Base-by-base conservation (phyloP, 2,329 filamentous ascomycete species). In the Botrytis tulipae region DNA sequence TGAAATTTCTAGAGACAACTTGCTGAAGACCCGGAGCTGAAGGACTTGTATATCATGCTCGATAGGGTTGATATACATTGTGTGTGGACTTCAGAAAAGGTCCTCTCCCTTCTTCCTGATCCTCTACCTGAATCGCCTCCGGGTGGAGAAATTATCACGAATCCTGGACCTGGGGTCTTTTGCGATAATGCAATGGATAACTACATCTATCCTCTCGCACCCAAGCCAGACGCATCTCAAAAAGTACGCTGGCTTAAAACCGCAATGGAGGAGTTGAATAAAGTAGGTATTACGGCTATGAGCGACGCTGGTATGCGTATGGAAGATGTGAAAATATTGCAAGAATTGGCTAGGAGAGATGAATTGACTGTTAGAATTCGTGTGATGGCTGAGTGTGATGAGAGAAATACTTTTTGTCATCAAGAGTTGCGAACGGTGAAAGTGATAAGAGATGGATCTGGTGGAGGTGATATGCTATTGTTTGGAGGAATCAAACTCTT, bases 11-110 rank as follows among this genome's bases (percentile, higher is more conserved):
- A 80, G 79, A 83, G 83, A 70, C 87, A 91, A 74, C 83, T 93
- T 0, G 85, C 86, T 18, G 82, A 84, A 57, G 87, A 89, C 62
- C 81, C 84, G 37, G 77, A 81, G 1, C 85, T 93, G 61, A 83
- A 82, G 60, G 85, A 86, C 48, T 82, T 88, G 51, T 92, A 89
- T 79, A 86, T 92, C 74, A 91, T 92, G 89, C 85, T 93, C 4
- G 90, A 92, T 78, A 87, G 91, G 22, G 87, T 92, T 12, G 91
- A 93, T 77, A 88, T 90, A 6, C 91, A 93, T 80, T 93, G 91
- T 80, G 85, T 89, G 42, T 92, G 90, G 88, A 90, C 92, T 4
- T 92, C 90, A 0, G 83, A 88, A 40, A 85, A 89, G 29, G 88
- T 93, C 2, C 84, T 93, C 3, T 82, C 86, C 66, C 84, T 92